These are phyloP conservation scores for Trypanosoma platydactyli DNA, from an alignment of 208 protist genomes.

Conservation along the genomic window DNA sequence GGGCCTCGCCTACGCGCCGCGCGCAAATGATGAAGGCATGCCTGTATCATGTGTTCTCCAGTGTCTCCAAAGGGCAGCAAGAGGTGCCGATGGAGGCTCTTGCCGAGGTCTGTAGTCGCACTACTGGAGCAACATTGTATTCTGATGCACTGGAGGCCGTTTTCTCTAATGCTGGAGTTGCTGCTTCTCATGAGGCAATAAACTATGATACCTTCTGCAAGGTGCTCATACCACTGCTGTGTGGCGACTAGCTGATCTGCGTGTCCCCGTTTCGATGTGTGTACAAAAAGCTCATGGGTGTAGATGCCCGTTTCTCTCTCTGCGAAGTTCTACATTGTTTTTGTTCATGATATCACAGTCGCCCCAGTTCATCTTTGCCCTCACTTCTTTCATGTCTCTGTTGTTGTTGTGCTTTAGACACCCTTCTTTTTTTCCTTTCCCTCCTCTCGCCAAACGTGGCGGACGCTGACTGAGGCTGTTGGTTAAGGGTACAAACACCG, in stretches of 20 bases:
- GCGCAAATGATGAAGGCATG: conserved; percentile 15
- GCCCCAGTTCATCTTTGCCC: too few species aligned
- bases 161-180: neutral
- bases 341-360: neutral
- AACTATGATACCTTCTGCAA: conserved; percentile 21
- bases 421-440: neutral
- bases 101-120: conserved; percentile 3
- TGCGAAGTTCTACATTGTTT: too few species aligned
- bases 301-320: neutral
- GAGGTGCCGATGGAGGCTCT: conserved; percentile 24
- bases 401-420: neutral
- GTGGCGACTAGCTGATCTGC: neutral
- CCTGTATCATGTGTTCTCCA: conserved; percentile 7
- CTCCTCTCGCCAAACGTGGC: neutral
- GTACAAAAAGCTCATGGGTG: too few species aligned
- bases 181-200: neutral
- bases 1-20: conserved; percentile 12
- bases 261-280: neutral
- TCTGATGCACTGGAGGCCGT: neutral
- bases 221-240: conserved; percentile 12
- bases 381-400: neutral
- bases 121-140: neutral
- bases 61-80: conserved; percentile 17
- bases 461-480: too few species aligned
- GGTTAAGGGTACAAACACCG: too few species aligned